phyloP scores from a whole-genome alignment of 768 basidiomycete species.

The Leccinum truebloodii region DNA sequence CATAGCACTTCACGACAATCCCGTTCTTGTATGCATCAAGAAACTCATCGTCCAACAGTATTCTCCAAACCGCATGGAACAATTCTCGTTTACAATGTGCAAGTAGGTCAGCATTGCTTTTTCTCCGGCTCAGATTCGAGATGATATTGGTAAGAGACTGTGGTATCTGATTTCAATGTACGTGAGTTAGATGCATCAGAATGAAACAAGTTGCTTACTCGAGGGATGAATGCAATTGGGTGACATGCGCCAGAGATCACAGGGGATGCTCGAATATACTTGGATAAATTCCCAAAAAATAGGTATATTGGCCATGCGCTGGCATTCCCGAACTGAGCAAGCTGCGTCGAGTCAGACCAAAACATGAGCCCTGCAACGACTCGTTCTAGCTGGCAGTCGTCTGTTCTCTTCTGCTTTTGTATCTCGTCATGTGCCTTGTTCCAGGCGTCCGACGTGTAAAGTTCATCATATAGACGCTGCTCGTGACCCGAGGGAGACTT shows the following conservation, averaged over 20 bases:
- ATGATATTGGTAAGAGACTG: neutral
- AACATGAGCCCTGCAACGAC: too few relatives aligned
- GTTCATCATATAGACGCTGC: conserved; percentile 15
- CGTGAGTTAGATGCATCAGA: neutral
- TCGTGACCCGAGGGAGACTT: neutral
- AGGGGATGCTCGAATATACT: neutral
- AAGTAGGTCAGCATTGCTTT: neutral
- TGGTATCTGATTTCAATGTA: neutral
- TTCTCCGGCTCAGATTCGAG: neutral
- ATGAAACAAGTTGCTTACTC: neutral
- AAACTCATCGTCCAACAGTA: conserved; percentile 2
- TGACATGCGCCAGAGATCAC: conserved; percentile 1
- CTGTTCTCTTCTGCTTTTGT: conserved; percentile 11
- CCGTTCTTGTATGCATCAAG: neutral
- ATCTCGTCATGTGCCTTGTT: conserved; percentile 21
- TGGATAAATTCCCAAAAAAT: neutral
- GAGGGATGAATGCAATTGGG: conserved; percentile 4
- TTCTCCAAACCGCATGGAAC: conserved; percentile 7
- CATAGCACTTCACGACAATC: conserved; percentile 1
- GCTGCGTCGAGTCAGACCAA: too few relatives aligned
- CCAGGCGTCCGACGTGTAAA: conserved; percentile 25
- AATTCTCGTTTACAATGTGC: conserved; percentile 9
- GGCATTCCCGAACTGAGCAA: too few relatives aligned
- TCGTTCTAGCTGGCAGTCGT: too few relatives aligned
- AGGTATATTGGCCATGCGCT: too few relatives aligned